Evolutionary conservation across 148 eudicot genomes (phyloP).

Genomic region (Diospyros kaki): DNA sequence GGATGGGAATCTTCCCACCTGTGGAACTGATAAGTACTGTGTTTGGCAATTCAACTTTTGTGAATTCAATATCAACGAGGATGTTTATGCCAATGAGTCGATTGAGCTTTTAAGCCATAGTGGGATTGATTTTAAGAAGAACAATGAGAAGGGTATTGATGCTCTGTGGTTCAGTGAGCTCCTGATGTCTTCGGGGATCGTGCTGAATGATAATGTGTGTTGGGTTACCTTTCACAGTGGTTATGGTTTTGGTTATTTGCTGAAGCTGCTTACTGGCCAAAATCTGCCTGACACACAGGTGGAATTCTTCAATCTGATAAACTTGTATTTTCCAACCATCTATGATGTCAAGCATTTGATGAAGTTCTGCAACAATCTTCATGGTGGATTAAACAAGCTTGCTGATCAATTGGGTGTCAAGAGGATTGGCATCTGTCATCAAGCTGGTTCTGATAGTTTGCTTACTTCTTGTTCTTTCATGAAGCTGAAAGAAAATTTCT

Average conservation of each 20-base stretch:
- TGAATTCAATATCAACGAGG: slow-evolving; percentile 10
- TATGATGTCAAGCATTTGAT: slow-evolving; percentile 20
- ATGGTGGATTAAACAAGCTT: slow-evolving; percentile 17
- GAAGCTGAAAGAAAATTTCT: slow-evolving; percentile 15
- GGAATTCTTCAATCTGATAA: slow-evolving; percentile 11
- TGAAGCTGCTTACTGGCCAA: slow-evolving; percentile 14
- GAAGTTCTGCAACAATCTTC: not conserved
- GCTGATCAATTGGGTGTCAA: slow-evolving; percentile 11
- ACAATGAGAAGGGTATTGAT: slow-evolving; percentile 17
- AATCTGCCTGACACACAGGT: slow-evolving; percentile 15
- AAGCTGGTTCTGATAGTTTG: slow-evolving; percentile 19
- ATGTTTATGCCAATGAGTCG: slow-evolving; percentile 7
- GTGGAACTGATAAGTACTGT: slow-evolving; percentile 14
- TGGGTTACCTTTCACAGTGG: slow-evolving; percentile 20
- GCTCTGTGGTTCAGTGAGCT: slow-evolving; percentile 8
- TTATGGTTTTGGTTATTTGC: slow-evolving; percentile 21
- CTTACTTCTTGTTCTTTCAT: slow-evolving; percentile 15
- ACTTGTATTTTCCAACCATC: slow-evolving; percentile 3
- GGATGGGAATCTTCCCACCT: slow-evolving; percentile 21
- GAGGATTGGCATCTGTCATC: slow-evolving; percentile 13
- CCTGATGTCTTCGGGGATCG: slow-evolving; percentile 18
- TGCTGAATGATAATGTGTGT: slow-evolving; percentile 19
- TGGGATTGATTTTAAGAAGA: slow-evolving; percentile 21
- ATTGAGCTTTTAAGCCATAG: slow-evolving; percentile 14
- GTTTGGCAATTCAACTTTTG: slow-evolving; percentile 20